Evolutionary conservation across 148 eudicot species (phyloP).

Genomic region (Rhododendron ferrugineum): DNA sequence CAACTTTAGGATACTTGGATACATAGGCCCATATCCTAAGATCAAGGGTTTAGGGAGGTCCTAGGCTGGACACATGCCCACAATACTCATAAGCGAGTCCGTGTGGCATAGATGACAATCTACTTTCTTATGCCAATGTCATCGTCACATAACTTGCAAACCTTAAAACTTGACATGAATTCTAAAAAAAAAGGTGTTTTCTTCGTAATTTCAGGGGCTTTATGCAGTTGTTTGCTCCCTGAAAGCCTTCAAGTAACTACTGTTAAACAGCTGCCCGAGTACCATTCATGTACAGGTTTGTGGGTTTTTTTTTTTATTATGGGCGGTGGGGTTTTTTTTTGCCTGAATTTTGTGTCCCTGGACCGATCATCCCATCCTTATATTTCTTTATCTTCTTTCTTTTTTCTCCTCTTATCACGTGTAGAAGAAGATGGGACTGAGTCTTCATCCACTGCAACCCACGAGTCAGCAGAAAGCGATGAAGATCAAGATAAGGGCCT

Average conservation of each 20-base stretch:
- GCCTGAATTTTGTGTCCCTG: background rate
- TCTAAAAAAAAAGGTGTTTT: background rate
- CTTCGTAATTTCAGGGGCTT: slow-evolving; percentile 44
- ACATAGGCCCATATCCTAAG: background rate
- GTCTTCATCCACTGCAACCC: slow-evolving; percentile 33
- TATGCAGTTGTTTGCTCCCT: slow-evolving; percentile 83
- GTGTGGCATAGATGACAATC: background rate
- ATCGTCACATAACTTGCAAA: background rate
- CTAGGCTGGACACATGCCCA: background rate
- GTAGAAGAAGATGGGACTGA: slow-evolving; percentile 46
- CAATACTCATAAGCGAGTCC: background rate
- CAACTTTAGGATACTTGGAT: background rate
- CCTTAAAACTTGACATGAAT: background rate
- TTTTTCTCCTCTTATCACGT: background rate
- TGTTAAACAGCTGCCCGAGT: slow-evolving; percentile 68
- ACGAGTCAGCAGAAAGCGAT: slow-evolving; percentile 41
- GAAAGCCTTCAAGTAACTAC: slow-evolving; percentile 83
- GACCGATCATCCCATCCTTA: background rate
- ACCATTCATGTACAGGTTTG: slow-evolving; percentile 52
- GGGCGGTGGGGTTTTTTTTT: no score
- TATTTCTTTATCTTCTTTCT: background rate
- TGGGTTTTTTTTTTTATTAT: background rate
- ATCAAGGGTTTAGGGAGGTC: background rate
- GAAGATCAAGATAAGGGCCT: slow-evolving; percentile 45
- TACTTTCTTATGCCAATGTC: background rate